Conservation (phyloP, 352 stramenopile species). For the Thalassiosira sp. region DNA sequence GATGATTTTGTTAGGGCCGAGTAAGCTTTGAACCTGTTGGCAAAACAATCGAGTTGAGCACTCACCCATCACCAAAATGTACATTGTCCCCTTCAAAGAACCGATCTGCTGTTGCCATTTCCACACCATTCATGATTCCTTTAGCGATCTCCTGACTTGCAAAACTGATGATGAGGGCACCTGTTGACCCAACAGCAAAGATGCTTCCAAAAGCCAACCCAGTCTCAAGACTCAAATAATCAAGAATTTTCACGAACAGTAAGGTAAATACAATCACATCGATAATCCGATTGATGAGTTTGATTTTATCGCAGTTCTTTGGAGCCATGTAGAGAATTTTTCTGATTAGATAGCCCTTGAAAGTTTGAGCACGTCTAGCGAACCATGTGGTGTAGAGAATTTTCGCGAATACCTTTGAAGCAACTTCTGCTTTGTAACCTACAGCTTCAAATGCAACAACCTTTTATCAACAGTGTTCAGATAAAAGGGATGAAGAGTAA, state of each 20-base stretch:
- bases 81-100: conserved; percentile 49
- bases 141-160: conserved; percentile 49
- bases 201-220: conserved; percentile 21
- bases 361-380: background rate
- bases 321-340: conserved; percentile 13
- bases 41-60: background rate
- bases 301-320: conserved; percentile 33
- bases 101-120: conserved; percentile 30
- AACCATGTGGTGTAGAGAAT: conserved; percentile 32
- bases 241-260: conserved; percentile 37
- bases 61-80: conserved; percentile 42
- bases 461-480: background rate
- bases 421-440: background rate
- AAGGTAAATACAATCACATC: conserved; percentile 10
- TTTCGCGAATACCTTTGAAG: conserved; percentile 28
- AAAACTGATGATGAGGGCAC: conserved; percentile 52
- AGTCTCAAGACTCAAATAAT: conserved; percentile 28
- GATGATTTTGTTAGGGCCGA: background rate
- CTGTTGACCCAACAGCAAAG: conserved; percentile 39
- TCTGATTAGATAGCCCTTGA: conserved; percentile 21
- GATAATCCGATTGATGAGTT: conserved; percentile 16
- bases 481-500: background rate
- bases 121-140: conserved; percentile 48
- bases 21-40: background rate
- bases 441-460: conserved; percentile 18